These are phyloP conservation scores for Binderoboletus segoi DNA, from an alignment of 1,284 basidiomycete species.

Conservation along the genomic window DNA sequence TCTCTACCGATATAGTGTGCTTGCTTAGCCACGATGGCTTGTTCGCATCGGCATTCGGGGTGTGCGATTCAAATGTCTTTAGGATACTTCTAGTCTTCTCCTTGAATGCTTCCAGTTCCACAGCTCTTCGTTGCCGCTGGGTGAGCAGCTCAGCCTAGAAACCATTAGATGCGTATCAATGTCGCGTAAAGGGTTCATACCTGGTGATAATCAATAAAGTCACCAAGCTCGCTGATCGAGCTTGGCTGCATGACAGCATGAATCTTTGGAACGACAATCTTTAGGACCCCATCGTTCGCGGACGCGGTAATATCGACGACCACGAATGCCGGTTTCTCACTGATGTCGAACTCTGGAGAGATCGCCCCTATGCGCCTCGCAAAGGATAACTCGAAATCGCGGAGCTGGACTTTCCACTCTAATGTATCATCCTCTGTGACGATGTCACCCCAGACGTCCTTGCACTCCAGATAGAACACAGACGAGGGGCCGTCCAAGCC, in stretches of 20 bases:
- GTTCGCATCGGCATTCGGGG: constrained; percentile 44
- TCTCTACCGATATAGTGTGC: constrained; percentile 63
- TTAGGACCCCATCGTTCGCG: constrained; percentile 44
- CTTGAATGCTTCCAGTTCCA: constrained; percentile 81
- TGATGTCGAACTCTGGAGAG: constrained; percentile 51
- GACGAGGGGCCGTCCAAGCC: constrained; percentile 74
- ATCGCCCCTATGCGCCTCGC: constrained; percentile 52
- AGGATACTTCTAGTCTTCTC: constrained; percentile 74
- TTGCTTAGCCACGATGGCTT: constrained; percentile 64
- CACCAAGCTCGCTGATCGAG: constrained; percentile 85
- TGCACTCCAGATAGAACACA: constrained; percentile 72
- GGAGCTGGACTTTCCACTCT: constrained; percentile 65
- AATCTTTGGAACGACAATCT: constrained; percentile 68
- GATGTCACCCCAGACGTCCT: constrained; percentile 66
- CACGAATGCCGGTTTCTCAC: constrained; percentile 80
- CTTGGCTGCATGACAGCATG: constrained; percentile 93
- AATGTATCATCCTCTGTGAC: constrained; percentile 44
- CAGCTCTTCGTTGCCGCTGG: constrained; percentile 71
- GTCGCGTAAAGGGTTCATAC: constrained; percentile 38
- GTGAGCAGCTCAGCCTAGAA: constrained; percentile 70
- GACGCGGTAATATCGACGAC: constrained; percentile 63
- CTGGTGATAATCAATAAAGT: constrained; percentile 83
- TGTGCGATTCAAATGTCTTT: constrained; percentile 69
- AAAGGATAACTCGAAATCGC: constrained; percentile 73
- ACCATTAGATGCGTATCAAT: constrained; percentile 6